Conservation (phyloP, 1,284 basidiomycete genomes). For the Lentinus polychrous region DNA sequence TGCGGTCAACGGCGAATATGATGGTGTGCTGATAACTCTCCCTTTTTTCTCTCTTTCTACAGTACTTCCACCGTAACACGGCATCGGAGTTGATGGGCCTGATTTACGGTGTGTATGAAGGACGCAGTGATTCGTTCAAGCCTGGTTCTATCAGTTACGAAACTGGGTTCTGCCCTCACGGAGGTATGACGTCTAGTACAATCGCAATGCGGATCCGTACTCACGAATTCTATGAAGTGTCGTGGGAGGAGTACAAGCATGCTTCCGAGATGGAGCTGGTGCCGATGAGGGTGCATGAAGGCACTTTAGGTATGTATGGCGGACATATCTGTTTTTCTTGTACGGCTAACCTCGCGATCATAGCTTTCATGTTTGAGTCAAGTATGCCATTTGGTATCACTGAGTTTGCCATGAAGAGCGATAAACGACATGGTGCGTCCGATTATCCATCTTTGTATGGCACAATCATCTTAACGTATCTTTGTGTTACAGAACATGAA, state of each 20-base stretch:
- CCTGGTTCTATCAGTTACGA: slow-evolving; percentile 58
- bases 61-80: slow-evolving; percentile 64
- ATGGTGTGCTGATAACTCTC: too few relatives aligned
- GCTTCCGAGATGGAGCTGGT: slow-evolving; percentile 44
- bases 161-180: slow-evolving; percentile 56
- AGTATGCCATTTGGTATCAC: slow-evolving; percentile 11
- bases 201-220: neutral
- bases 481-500: slow-evolving; percentile 5
- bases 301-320: slow-evolving; percentile 48
- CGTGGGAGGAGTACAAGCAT: slow-evolving; percentile 50
- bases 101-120: slow-evolving; percentile 37
- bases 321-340: neutral
- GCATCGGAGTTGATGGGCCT: slow-evolving; percentile 58
- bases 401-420: slow-evolving; percentile 3
- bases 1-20: too few relatives aligned
- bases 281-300: slow-evolving; percentile 46
- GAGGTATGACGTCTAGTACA: slow-evolving; percentile 29
- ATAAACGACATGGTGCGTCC: neutral
- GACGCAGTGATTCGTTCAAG: slow-evolving; percentile 7
- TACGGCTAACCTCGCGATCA: neutral
- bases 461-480: too few relatives aligned
- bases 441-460: neutral
- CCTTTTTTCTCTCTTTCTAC: too few relatives aligned
- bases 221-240: slow-evolving; percentile 30
- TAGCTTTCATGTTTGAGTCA: slow-evolving; percentile 64